Evolutionary conservation across 2,329 filamentous ascomycete genomes (phyloP).

Genomic region (Blastomyces gilchristii): DNA sequence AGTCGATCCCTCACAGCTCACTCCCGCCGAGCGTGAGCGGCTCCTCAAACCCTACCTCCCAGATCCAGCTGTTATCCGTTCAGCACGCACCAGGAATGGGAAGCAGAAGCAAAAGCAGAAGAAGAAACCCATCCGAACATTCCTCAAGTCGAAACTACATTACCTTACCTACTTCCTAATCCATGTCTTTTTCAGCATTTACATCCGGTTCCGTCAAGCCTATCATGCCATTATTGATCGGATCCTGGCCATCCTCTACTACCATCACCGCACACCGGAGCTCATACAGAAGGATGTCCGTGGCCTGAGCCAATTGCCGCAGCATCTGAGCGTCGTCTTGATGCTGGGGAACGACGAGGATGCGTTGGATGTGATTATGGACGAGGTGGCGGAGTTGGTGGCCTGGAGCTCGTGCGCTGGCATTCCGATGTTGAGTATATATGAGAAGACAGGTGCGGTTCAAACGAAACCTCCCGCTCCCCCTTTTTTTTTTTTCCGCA

Average conservation of each 20-base stretch:
- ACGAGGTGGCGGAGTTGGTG: constrained; percentile 81
- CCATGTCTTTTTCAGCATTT: constrained; percentile 77
- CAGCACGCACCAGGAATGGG: constrained; percentile 15
- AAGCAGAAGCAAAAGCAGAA: constrained; percentile 20
- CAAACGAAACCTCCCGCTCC: neutral
- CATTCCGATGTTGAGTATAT: constrained; percentile 78
- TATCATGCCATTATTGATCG: constrained; percentile 71
- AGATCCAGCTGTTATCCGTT: constrained; percentile 28
- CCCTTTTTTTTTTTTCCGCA: neutral
- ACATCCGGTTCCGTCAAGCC: constrained; percentile 68
- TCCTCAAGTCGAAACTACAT: constrained; percentile 36
- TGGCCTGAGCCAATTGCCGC: constrained; percentile 61
- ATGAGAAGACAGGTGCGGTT: constrained; percentile 72
- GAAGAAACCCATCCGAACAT: constrained; percentile 34
- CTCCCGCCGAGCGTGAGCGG: constrained; percentile 26
- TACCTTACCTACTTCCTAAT: constrained; percentile 37
- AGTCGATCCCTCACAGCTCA: constrained; percentile 11
- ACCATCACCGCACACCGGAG: constrained; percentile 92
- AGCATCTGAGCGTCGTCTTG: constrained; percentile 80
- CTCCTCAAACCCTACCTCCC: constrained; percentile 44
- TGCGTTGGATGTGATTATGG: constrained; percentile 71
- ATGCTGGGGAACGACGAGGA: constrained; percentile 60
- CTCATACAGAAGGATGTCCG: constrained; percentile 82
- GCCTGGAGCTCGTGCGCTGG: constrained; percentile 89
- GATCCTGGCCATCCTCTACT: constrained; percentile 71